Percentiles rank a stretch among this genome's conserved stretches.
These are phyloP conservation scores for Podila epigama DNA, from an alignment of 192 early-diverging fungal genomes.

Conservation along the genomic window DNA sequence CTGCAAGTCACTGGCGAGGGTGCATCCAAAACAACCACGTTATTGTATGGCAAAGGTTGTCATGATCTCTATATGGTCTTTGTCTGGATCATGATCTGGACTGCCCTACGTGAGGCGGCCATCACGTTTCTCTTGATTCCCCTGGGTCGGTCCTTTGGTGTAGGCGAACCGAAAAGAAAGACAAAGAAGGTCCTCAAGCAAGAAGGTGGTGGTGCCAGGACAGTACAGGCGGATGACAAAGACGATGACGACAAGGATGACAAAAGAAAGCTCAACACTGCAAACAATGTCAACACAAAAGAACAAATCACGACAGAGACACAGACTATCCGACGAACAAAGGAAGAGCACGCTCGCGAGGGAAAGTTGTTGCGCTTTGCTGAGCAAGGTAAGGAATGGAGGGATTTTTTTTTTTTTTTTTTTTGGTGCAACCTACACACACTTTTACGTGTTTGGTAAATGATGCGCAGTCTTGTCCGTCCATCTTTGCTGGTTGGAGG, in stretches of 20 bases:
- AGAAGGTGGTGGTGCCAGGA: conserved; percentile 49
- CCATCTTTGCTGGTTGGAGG: no score
- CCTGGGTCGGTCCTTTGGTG: conserved; percentile 25
- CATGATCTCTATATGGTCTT: conserved; percentile 69
- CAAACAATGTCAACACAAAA: not conserved
- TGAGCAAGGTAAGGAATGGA: conserved; percentile 64
- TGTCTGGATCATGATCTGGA: conserved; percentile 72
- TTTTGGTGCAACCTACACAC: no score
- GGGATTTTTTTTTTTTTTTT: not conserved
- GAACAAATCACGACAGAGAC: not conserved
- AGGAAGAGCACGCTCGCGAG: conserved; percentile 34
- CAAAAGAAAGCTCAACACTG: not conserved
- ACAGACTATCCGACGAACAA: not conserved
- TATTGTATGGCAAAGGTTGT: conserved; percentile 61
- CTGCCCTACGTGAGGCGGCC: conserved; percentile 62
- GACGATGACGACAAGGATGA: not conserved
- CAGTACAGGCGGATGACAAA: conserved; percentile 49
- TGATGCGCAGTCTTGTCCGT: no score
- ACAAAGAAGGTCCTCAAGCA: no score
- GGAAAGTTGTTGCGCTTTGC: conserved; percentile 60
- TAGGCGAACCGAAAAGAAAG: conserved; percentile 6
- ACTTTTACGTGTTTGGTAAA: no score
- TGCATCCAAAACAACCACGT: conserved; percentile 8
- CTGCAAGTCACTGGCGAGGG: conserved; percentile 9
- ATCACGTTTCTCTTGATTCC: conserved; percentile 62